Base-by-base conservation (phyloP, 306 rosid genomes). In the Dalbergia cultrata region DNA sequence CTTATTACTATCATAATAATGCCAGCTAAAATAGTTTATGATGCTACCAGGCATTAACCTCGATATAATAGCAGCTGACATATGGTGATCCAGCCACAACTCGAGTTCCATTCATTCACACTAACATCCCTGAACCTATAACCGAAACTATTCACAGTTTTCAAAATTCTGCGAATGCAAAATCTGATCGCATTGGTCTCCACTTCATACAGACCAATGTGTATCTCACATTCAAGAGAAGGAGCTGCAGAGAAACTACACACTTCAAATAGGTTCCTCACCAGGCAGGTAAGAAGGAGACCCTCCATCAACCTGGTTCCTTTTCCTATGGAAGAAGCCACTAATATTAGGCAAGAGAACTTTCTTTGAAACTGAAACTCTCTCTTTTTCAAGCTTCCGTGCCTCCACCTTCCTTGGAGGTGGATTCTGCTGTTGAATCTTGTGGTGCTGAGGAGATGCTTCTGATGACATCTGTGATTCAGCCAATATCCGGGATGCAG, bases 261-360 rank as follows among this genome's bases (percentile, higher is more conserved):
- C 64, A 81, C 43, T 67, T 89, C 90, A 93, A 60, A 67, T 31
- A 72, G 86, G 82, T 14, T 70, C 84, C 82, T 93, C 92, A 4
- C 97, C 92, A 0, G 94, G 97, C 34, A 91, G 90, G 78, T 88
- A 91, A 39, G 97, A 90, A 34, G 97, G 90, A 47, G 98, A 88
- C 61, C 87, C 90, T 8, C 97, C 98, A 68, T 90, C 91, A 9
- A 91, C 78, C 86, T 90, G 93, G 80, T 87, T 93, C 91, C 83
- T 93, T 81, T 84, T 90, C 80, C 93, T 72, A 74, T 85, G 85
- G 69, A 93, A 93, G 54, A 93, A 85, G 76, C 91, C 89, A 12
- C 89, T 86, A 4, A 93, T 81, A 67, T 80, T 91, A 17, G 97
- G 92, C 77, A 93, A 37, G 1, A 91, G 87, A 21, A 75, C 90